Percentiles rank a stretch among this genome's conserved stretches.
Conservation (phyloP, 805 yeast genomes). For the Yarrowia sp. region DNA sequence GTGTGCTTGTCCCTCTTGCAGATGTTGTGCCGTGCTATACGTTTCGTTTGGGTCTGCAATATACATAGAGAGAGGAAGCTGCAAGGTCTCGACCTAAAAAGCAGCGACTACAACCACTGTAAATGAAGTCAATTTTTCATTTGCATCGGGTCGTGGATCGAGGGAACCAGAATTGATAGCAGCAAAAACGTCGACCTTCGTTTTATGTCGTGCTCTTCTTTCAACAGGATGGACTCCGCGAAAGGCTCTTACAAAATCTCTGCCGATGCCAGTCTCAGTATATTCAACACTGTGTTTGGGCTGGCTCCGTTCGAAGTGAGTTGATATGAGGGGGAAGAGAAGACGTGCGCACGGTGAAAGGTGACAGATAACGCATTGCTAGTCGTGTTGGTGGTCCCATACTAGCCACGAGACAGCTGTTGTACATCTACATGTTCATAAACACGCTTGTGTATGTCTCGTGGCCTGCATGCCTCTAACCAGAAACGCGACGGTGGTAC, state of each 20-base stretch:
- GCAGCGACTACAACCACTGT: neutral
- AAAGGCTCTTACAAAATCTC: slow-evolving; percentile 21
- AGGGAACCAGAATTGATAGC: slow-evolving; percentile 15
- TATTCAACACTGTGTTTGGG: slow-evolving; percentile 30
- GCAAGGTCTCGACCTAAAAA: slow-evolving; percentile 11
- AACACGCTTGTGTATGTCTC: neutral
- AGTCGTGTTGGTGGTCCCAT: neutral
- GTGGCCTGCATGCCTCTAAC: neutral
- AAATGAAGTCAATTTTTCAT: slow-evolving; percentile 13
- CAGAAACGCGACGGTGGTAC: neutral
- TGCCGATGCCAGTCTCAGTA: slow-evolving; percentile 25
- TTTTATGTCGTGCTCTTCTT: neutral
- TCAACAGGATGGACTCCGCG: slow-evolving; percentile 15
- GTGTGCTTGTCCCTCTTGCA: neutral
- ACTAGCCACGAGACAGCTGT: neutral
- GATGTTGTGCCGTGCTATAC: slow-evolving; percentile 5
- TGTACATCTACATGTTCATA: neutral
- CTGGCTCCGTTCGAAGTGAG: slow-evolving; percentile 31
- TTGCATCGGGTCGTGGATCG: slow-evolving; percentile 19
- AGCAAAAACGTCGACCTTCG: neutral
- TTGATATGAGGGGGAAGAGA: neutral
- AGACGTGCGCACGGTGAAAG: neutral
- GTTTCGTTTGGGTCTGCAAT: slow-evolving; percentile 6
- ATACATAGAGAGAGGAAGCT: slow-evolving; percentile 7
- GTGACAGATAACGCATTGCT: neutral